Base-by-base conservation (phyloP, 768 basidiomycete genomes). In the Phlegmacium glaucopus region DNA sequence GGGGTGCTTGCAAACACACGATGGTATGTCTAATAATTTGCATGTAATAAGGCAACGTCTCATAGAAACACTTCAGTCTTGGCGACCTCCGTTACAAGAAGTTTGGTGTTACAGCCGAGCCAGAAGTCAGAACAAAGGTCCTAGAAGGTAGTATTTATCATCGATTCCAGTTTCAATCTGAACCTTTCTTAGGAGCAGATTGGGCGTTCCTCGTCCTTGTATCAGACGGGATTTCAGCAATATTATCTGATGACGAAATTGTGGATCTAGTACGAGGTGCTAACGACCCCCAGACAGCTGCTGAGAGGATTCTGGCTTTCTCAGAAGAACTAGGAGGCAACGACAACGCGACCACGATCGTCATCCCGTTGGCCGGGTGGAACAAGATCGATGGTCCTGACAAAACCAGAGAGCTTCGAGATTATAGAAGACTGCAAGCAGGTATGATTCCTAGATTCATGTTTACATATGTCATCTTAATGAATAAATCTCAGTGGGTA, bases 331-430 rank as follows among this genome's bases (percentile, higher is more conserved):
- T 94, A 39, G 85, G 85, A 28, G 86, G 88, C 27, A 86, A 90
- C 52, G 96, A 99, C 62, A 99, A 99, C 62, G 82, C 87, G 34
- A 96, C 93, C 1, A 89, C 80, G 9, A 78, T 99, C 35, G 90
- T 98, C 11, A 79, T 97, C 8, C 96, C 96, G 6, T 77, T 98
- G 7, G 80, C 86, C 7, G 94, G 95, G 13, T 99, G 96, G 95
- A 90, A 88, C 3, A 79, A 82, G 51, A 74, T 89, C 1, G 74
- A 70, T 17, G 95, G 92, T 0, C 78, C 81, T 17, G 95, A 98
- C 60, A 75, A 74, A 50, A 96, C 94, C 1, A 83, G 82, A 52
- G 86, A 85, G 29, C 69, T 96, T 47, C 74, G 95, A 44, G 85
- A 93, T 60, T 96, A 92, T 62, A 70, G 93, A 59, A 72, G 76